phyloP scores from a whole-genome alignment of 495 filamentous ascomycete species.

The Clavariopsis aquatica region DNA sequence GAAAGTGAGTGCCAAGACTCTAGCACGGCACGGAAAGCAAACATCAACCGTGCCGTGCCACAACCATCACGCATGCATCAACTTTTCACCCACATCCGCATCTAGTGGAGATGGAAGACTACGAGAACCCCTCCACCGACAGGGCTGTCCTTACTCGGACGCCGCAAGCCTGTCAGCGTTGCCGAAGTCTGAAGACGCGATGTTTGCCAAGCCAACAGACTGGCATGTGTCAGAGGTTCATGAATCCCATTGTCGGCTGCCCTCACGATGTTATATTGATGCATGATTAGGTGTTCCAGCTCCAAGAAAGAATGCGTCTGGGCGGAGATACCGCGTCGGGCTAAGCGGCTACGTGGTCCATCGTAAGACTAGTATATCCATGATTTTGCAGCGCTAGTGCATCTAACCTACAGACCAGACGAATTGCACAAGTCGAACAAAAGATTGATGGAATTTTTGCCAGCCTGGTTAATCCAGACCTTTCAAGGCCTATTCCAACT shows the following conservation, averaged over 20 bases:
- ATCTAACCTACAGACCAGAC: slow-evolving; percentile 5
- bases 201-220: slow-evolving; percentile 30
- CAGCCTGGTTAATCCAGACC: slow-evolving; percentile 5
- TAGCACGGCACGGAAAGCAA: not conserved
- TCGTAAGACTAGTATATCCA: too few relatives aligned
- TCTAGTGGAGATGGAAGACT: slow-evolving; percentile 19
- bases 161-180: slow-evolving; percentile 26
- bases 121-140: slow-evolving; percentile 12
- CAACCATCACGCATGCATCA: not conserved
- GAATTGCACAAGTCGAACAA: slow-evolving; percentile 30
- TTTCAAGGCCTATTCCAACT: not conserved
- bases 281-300: slow-evolving; percentile 13
- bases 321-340: slow-evolving; percentile 18
- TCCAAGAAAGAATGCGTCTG: slow-evolving; percentile 27
- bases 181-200: slow-evolving; percentile 29
- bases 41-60: not conserved
- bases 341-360: slow-evolving; percentile 16
- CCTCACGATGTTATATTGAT: not conserved
- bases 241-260: not conserved
- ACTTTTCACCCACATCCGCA: not conserved
- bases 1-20: not conserved
- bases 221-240: slow-evolving; percentile 21
- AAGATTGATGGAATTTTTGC: slow-evolving; percentile 31
- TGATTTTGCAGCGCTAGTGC: not conserved
- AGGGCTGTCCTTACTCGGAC: slow-evolving; percentile 8